These are phyloP conservation scores for Penicillium soppii DNA, from an alignment of 495 filamentous ascomycete species.

Conservation along the genomic window DNA sequence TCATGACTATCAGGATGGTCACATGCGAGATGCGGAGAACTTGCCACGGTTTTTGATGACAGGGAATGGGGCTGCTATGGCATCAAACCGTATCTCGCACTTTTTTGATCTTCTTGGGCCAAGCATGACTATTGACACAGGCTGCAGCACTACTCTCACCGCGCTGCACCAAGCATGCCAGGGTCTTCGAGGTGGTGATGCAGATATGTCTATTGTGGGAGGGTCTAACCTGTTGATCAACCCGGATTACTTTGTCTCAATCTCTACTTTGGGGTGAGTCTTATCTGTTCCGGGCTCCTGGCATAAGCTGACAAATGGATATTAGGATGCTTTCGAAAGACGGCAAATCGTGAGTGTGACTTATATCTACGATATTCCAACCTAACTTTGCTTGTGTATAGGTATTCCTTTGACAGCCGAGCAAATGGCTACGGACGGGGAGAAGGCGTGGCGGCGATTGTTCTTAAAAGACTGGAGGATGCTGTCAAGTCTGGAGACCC, in stretches of 20 bases:
- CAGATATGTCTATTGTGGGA: conserved; percentile 44
- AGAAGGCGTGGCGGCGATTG: background rate
- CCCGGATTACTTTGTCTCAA: background rate
- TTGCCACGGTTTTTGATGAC: conserved; percentile 33
- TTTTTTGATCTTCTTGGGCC: conserved; percentile 52
- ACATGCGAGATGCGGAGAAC: background rate
- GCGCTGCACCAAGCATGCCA: conserved; percentile 45
- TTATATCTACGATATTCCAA: background rate
- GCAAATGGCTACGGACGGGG: background rate
- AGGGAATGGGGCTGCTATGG: conserved; percentile 34
- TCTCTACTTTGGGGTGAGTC: background rate
- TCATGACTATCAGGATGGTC: conserved; percentile 2
- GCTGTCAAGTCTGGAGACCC: conserved; percentile 20
- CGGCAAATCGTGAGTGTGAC: background rate
- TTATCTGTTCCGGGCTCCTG: conserved; percentile 30
- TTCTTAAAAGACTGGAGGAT: background rate
- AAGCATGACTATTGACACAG: conserved; percentile 50
- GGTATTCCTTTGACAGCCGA: background rate
- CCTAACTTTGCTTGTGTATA: background rate
- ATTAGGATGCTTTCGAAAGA: conserved; percentile 2
- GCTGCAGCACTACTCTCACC: conserved; percentile 46
- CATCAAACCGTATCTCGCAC: conserved; percentile 49
- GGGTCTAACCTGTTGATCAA: background rate
- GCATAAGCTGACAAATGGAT: conserved; percentile 11
- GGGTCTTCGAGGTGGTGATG: conserved; percentile 41